phyloP scores from a whole-genome alignment of 2,329 filamentous ascomycete genomes.

The Paecilomyces variotii region DNA sequence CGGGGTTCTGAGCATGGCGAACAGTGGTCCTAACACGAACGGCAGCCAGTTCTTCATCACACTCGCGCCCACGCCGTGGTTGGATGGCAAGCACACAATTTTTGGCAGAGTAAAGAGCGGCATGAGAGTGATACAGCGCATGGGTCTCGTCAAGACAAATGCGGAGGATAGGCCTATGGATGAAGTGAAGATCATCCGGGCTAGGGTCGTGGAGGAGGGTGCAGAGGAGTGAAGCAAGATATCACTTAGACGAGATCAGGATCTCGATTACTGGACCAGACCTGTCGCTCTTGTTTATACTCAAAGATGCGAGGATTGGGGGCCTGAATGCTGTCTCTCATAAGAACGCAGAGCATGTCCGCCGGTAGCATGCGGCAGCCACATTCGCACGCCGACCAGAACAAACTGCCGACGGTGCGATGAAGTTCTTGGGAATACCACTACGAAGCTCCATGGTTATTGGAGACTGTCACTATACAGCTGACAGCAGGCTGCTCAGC shows the following conservation, averaged over 20 bases:
- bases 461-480: conserved; percentile 1
- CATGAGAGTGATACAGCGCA: conserved; percentile 72
- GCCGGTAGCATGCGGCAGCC: not conserved
- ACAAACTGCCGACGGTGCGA: not conserved
- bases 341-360: not conserved
- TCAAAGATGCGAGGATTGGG: not conserved
- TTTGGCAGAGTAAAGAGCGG: conserved; percentile 85
- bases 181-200: conserved; percentile 70
- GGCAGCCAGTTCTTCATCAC: conserved; percentile 96
- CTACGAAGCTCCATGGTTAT: not conserved
- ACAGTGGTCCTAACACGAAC: conserved; percentile 86
- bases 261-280: not conserved
- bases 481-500: conserved; percentile 11
- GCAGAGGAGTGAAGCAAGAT: conserved; percentile 31
- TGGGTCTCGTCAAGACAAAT: conserved; percentile 81
- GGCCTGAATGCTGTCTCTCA: not conserved
- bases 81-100: conserved; percentile 95
- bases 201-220: conserved; percentile 58
- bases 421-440: not conserved
- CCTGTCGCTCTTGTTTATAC: not conserved
- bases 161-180: conserved; percentile 72
- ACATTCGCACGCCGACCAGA: not conserved
- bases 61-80: conserved; percentile 85
- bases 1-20: conserved; percentile 93
- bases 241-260: not conserved